phyloP scores from a whole-genome alignment of 257 asterid species.

The Solanum lycopersicoides region DNA sequence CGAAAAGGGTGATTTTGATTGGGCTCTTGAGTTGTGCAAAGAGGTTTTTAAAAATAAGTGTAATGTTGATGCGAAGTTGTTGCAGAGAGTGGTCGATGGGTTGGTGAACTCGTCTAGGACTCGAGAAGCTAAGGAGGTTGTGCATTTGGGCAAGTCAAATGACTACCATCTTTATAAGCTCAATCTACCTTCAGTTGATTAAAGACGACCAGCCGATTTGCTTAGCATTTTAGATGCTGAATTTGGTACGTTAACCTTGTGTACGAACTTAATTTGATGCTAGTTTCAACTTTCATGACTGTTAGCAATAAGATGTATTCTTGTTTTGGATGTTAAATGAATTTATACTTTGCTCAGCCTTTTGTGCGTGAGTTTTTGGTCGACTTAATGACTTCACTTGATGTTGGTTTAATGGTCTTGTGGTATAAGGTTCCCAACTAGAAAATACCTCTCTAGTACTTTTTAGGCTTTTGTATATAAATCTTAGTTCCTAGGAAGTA shows the following conservation, averaged over 20 bases:
- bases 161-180: constrained; percentile 22
- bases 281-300: too few species aligned
- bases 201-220: background rate
- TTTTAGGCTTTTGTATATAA: background rate
- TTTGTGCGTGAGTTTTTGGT: background rate
- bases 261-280: background rate
- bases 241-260: background rate
- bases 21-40: constrained; percentile 31
- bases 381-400: background rate
- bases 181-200: constrained; percentile 6
- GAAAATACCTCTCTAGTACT: background rate
- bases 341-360: background rate
- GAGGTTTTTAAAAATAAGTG: constrained; percentile 21
- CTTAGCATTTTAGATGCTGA: background rate
- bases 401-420: background rate
- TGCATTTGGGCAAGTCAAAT: constrained; percentile 25
- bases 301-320: background rate
- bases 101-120: constrained; percentile 18
- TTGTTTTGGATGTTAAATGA: background rate
- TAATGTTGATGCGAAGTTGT: constrained; percentile 11
- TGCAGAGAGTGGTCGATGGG: constrained; percentile 37
- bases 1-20: constrained; percentile 27
- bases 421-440: background rate
- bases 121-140: constrained; percentile 28
- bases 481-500: background rate